Evolutionary conservation across 2,329 filamentous ascomycete species (phyloP).

Genomic region (Myriosclerotinia curreyana): DNA sequence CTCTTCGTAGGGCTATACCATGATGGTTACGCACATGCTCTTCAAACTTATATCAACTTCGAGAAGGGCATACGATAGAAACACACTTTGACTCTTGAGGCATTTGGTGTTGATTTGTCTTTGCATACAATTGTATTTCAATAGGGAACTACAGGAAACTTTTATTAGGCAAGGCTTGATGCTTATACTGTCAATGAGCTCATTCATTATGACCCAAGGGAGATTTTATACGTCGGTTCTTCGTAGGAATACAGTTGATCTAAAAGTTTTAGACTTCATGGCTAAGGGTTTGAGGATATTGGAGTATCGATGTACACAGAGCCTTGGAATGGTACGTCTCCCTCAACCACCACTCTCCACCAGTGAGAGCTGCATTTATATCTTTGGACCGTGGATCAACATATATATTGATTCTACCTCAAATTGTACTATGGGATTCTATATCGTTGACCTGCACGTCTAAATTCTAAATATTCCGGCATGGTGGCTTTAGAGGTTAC

Average conservation of each 20-base stretch:
- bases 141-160: neutral
- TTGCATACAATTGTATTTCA: neutral
- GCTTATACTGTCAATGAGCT: neutral
- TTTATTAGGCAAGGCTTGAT: neutral
- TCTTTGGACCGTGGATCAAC: no score
- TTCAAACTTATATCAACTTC: no score
- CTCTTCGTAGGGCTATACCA: neutral
- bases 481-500: no score
- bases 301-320: neutral
- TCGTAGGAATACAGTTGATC: neutral
- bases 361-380: no score
- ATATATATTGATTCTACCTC: no score
- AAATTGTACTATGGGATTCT: no score
- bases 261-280: neutral
- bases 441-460: no score
- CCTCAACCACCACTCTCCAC: neutral
- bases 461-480: no score
- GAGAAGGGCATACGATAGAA: neutral
- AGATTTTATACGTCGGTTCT: neutral
- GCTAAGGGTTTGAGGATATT: neutral
- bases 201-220: neutral
- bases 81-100: neutral
- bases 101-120: neutral
- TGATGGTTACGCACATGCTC: neutral
- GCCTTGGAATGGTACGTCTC: neutral